These are phyloP conservation scores for Erodium maritimum DNA, from an alignment of 345 rosid genomes.

Conservation along the genomic window DNA sequence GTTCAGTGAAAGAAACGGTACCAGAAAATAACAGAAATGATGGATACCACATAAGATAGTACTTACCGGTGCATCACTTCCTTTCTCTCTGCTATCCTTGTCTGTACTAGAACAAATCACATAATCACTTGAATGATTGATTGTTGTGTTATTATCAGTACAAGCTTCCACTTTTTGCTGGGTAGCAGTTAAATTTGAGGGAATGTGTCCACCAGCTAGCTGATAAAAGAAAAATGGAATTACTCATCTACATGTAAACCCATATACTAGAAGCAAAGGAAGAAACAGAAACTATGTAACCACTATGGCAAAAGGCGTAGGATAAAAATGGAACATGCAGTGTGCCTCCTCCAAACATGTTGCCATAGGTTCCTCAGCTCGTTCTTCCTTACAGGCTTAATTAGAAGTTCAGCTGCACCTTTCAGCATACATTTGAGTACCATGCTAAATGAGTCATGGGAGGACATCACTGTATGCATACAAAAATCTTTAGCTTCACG, in stretches of 20 bases:
- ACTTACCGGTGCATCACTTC: constrained; percentile 70
- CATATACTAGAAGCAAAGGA: constrained; percentile 10
- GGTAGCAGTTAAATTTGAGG: constrained; percentile 53
- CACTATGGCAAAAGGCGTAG: neutral
- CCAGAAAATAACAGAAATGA: constrained; percentile 83
- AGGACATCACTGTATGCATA: constrained; percentile 73
- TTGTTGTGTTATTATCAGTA: constrained; percentile 55
- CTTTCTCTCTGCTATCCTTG: constrained; percentile 40
- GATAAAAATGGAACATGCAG: constrained; percentile 33
- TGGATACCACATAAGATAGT: neutral
- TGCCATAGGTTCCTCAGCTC: constrained; percentile 93
- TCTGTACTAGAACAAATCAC: constrained; percentile 25
- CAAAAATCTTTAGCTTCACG: constrained; percentile 4
- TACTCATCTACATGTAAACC: constrained; percentile 3
- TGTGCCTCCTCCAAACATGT: constrained; percentile 93
- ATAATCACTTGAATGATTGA: constrained; percentile 38
- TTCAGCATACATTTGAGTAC: constrained; percentile 90
- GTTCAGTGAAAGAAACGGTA: constrained; percentile 40
- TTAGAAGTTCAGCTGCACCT: constrained; percentile 91
- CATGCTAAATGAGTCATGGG: constrained; percentile 62
- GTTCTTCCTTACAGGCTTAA: constrained; percentile 90
- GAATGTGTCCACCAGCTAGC: constrained; percentile 28
- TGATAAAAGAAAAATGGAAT: constrained; percentile 20
- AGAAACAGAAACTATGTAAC: constrained; percentile 4
- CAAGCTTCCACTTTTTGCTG: constrained; percentile 58